phyloP scores from a whole-genome alignment of 108 stramenopile genomes.

The Nitzschia palea region DNA sequence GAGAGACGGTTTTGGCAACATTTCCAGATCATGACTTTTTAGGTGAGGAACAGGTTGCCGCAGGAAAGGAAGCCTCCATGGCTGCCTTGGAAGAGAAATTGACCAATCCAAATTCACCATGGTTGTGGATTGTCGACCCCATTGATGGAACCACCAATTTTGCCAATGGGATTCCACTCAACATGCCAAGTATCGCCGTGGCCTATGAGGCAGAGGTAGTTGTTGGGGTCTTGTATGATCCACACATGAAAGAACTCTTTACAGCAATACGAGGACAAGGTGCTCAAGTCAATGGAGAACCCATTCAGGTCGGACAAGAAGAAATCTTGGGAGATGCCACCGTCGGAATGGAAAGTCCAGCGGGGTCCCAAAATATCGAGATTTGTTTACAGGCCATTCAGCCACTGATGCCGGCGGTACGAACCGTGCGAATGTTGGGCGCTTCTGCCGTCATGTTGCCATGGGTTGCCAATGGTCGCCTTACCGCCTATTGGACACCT shows the following conservation, averaged over 20 bases:
- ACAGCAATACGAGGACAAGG: slow-evolving; percentile 72
- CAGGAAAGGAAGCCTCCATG: slow-evolving; percentile 75
- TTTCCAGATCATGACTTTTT: slow-evolving; percentile 79
- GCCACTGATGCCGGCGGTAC: slow-evolving; percentile 66
- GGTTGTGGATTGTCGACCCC: slow-evolving; percentile 42
- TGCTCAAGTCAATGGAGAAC: slow-evolving; percentile 67
- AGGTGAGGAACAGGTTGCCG: slow-evolving; percentile 88
- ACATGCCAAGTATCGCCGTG: slow-evolving; percentile 79
- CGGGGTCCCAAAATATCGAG: slow-evolving; percentile 55
- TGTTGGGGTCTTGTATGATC: slow-evolving; percentile 87
- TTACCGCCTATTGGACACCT: slow-evolving; percentile 74
- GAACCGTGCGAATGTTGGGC: slow-evolving; percentile 82
- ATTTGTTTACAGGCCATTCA: slow-evolving; percentile 61
- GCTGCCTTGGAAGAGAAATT: slow-evolving; percentile 56
- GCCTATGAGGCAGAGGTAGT: slow-evolving; percentile 70
- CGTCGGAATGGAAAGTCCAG: slow-evolving; percentile 80
- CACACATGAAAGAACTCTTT: slow-evolving; percentile 81
- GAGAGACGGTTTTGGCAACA: slow-evolving; percentile 42
- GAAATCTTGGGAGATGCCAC: slow-evolving; percentile 50
- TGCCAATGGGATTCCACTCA: slow-evolving; percentile 80
- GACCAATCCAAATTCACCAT: slow-evolving; percentile 27
- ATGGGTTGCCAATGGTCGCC: slow-evolving; percentile 85
- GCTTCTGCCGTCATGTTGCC: slow-evolving; percentile 85
- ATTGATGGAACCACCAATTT: slow-evolving; percentile 76
- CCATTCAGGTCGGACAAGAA: slow-evolving; percentile 20